Conservation (phyloP, 78 protist genomes). For the Dictyostelium discoideum region DNA sequence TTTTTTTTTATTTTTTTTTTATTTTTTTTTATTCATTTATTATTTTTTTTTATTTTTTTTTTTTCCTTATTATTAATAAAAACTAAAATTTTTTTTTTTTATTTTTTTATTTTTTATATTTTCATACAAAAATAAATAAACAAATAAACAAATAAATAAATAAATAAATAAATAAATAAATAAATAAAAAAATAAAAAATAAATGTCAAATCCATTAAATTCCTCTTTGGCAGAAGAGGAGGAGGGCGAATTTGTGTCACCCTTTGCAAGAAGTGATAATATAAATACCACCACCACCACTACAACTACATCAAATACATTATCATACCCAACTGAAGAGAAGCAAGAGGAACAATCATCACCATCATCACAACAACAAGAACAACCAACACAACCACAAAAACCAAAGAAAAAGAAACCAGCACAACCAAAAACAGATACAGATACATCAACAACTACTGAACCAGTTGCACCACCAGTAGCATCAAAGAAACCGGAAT, state of each 20-base stretch:
- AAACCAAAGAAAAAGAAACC: slow-evolving; percentile 19
- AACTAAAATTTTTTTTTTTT: neutral
- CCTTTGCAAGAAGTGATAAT: slow-evolving; percentile 47
- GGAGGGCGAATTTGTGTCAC: slow-evolving; percentile 62
- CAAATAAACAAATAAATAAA: neutral
- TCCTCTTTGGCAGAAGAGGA: slow-evolving; percentile 23
- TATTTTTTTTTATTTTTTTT: neutral
- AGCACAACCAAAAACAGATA: slow-evolving; percentile 21
- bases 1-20: neutral
- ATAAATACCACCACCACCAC: neutral
- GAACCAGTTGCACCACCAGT: neutral
- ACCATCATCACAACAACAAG: neutral
- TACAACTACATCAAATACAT: neutral
- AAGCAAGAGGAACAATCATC: slow-evolving; percentile 3
- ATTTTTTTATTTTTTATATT: neutral
- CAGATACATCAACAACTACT: neutral
- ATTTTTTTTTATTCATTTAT: neutral
- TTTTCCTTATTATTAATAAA: no score
- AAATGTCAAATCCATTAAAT: slow-evolving; percentile 33
- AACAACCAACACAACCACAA: slow-evolving; percentile 30
- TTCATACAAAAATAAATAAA: neutral
- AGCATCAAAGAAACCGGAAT: slow-evolving; percentile 15
- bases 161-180: neutral
- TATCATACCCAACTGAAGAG: slow-evolving; percentile 50
- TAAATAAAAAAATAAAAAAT: neutral